These are phyloP conservation scores for Furcasterigmium furcatum DNA, from an alignment of 2,329 filamentous ascomycete species.

Conservation along the genomic window DNA sequence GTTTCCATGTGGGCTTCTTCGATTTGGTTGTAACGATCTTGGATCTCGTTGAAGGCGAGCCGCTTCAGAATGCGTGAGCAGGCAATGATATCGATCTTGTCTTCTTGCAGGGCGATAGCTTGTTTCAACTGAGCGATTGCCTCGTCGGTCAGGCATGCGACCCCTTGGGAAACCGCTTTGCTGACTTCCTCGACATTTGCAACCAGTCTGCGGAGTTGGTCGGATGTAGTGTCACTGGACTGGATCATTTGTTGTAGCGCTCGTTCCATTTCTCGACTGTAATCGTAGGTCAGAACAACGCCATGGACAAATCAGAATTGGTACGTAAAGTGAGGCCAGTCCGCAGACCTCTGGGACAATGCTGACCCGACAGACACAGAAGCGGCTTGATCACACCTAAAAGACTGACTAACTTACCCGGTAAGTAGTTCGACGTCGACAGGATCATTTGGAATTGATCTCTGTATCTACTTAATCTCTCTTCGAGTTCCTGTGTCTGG, in stretches of 20 bases:
- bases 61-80: conserved; percentile 2
- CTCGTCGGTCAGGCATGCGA: background rate
- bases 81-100: background rate
- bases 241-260: background rate
- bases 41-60: conserved; percentile 9
- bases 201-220: background rate
- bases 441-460: conserved; percentile 8
- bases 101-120: background rate
- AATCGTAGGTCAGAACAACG: too few species aligned
- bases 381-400: too few species aligned
- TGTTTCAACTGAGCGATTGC: background rate
- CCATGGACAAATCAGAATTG: too few species aligned
- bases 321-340: too few species aligned
- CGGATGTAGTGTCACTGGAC: background rate
- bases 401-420: too few species aligned
- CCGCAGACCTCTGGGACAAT: too few species aligned
- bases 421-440: background rate
- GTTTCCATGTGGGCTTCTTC: conserved; percentile 8
- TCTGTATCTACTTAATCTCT: conserved; percentile 9
- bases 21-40: conserved; percentile 6
- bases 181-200: background rate
- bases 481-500: conserved; percentile 7
- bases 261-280: background rate
- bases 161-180: background rate
- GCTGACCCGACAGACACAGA: too few species aligned